A percentile compares a stretch with the other conserved stretches of the same genome.
phyloP scores from a whole-genome alignment of 139 green algal species.

The Yamagishiella unicocca region DNA sequence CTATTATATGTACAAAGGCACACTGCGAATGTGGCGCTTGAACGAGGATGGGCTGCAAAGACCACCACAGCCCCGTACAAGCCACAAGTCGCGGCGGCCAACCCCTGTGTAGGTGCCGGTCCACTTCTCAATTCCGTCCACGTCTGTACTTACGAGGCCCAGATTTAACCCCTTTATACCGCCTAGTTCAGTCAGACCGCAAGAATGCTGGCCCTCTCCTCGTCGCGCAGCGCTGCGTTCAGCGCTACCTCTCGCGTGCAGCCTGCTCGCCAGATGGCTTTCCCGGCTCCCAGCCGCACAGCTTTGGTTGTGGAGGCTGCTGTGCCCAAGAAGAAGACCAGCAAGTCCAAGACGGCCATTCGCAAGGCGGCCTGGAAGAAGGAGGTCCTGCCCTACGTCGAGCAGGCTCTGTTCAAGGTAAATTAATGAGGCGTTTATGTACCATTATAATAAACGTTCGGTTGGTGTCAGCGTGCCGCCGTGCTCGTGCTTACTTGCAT shows the following conservation, averaged over 20 bases:
- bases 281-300: constrained; percentile 24
- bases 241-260: constrained; percentile 31
- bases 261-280: constrained; percentile 22
- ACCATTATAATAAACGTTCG: neutral
- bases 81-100: constrained; percentile 14
- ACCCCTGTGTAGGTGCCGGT: too few relatives aligned
- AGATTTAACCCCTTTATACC: too few relatives aligned
- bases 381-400: constrained; percentile 44
- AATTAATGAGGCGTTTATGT: neutral
- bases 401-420: constrained; percentile 48
- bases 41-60: too few relatives aligned
- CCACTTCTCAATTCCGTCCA: too few relatives aligned
- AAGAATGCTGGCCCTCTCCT: constrained; percentile 45
- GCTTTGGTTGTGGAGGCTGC: constrained; percentile 38
- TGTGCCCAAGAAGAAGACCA: constrained; percentile 48
- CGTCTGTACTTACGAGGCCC: too few relatives aligned
- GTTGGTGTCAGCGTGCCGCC: neutral
- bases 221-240: constrained; percentile 40
- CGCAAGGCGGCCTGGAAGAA: constrained; percentile 50
- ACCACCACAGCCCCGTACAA: too few relatives aligned
- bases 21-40: too few relatives aligned
- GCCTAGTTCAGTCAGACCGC: too few relatives aligned
- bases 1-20: too few relatives aligned
- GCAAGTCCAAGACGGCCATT: constrained; percentile 45
- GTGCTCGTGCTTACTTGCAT: neutral